phyloP scores from a whole-genome alignment of 306 rosid genomes.

The Cajanus cajan region DNA sequence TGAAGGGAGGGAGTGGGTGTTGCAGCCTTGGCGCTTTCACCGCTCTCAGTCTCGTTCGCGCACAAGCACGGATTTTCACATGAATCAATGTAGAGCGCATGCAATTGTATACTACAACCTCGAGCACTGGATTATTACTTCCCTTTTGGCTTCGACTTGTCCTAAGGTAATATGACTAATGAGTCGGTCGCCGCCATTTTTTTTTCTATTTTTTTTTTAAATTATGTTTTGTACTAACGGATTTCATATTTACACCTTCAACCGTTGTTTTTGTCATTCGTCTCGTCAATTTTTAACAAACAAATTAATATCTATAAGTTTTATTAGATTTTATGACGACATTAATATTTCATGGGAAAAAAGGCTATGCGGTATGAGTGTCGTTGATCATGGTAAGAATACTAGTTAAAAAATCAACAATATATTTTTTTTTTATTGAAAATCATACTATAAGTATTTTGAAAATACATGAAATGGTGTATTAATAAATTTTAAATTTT shows the following conservation, averaged over 20 bases:
- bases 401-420: background rate
- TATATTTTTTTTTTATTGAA: background rate
- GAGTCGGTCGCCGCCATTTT: slow-evolving; percentile 13
- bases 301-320: background rate
- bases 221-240: background rate
- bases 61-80: slow-evolving; percentile 27
- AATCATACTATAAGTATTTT: no score
- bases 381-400: no score
- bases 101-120: background rate
- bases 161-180: background rate
- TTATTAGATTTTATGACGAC: no score
- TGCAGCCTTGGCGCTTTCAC: slow-evolving; percentile 35
- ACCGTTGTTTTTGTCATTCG: background rate
- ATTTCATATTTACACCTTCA: background rate
- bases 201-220: background rate
- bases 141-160: background rate
- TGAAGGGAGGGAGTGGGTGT: slow-evolving; percentile 18
- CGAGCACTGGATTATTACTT: slow-evolving; percentile 19
- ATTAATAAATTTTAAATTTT: no score
- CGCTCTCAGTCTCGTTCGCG: background rate
- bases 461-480: no score
- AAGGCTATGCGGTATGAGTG: no score
- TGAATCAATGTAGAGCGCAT: slow-evolving; percentile 21
- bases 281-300: background rate
- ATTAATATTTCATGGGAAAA: no score